Conservation (phyloP, 176 grass and related monocot genomes). For the Pontederia paniculata region DNA sequence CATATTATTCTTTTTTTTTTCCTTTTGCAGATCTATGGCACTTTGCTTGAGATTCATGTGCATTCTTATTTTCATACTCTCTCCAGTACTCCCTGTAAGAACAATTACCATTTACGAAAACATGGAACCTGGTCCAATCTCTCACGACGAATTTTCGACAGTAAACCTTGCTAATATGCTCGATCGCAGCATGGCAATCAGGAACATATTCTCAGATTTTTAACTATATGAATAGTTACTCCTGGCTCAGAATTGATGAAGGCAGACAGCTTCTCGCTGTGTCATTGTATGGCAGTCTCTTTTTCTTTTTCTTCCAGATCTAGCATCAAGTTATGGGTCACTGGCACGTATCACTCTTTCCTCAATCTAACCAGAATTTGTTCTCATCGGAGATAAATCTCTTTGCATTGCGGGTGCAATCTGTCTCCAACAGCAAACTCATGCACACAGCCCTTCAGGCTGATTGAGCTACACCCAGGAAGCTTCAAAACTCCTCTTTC, state of each 20-base stretch:
- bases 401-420: neutral
- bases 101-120: slow-evolving; percentile 11
- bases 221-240: slow-evolving; percentile 5
- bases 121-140: slow-evolving; percentile 11
- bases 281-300: neutral
- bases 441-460: slow-evolving; percentile 1
- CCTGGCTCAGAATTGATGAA: slow-evolving; percentile 11
- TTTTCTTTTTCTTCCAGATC: slow-evolving; percentile 19
- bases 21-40: no score
- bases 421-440: slow-evolving; percentile 10
- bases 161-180: slow-evolving; percentile 12
- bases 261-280: slow-evolving; percentile 22
- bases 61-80: neutral
- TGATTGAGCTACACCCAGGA: slow-evolving; percentile 16
- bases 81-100: slow-evolving; percentile 18
- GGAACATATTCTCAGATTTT: slow-evolving; percentile 16
- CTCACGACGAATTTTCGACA: slow-evolving; percentile 3
- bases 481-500: slow-evolving; percentile 3
- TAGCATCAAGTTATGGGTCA: neutral
- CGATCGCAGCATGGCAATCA: slow-evolving; percentile 11
- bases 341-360: slow-evolving; percentile 6
- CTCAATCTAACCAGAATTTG: slow-evolving; percentile 7
- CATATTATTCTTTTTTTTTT: no score
- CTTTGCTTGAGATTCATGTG: no score
- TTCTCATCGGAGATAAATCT: neutral